A percentile compares a stretch with the other conserved stretches of the same genome.
Evolutionary conservation across 352 stramenopile species (phyloP).

Genomic region (Globisporangium paddicum): DNA sequence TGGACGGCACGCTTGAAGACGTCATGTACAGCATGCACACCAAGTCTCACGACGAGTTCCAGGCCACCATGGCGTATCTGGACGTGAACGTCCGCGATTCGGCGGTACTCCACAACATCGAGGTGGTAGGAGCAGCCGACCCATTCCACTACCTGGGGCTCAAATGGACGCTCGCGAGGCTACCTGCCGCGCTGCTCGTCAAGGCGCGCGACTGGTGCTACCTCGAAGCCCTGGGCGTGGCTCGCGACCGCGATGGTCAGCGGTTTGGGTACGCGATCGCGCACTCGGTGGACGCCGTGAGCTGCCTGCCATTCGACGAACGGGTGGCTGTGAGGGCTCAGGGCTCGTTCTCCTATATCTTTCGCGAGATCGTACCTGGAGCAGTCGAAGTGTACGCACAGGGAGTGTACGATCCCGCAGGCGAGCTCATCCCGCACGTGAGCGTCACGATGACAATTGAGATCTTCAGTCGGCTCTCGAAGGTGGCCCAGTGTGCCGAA

Average conservation of each 20-base stretch:
- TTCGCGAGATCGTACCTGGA: conserved; percentile 26
- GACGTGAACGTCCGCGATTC: conserved; percentile 26
- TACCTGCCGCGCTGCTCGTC: conserved; percentile 15
- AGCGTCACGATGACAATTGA: conserved; percentile 21
- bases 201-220: conserved; percentile 19
- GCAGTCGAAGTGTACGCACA: conserved; percentile 36
- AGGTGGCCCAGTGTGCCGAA: conserved; percentile 29
- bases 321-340: conserved; percentile 22
- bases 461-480: conserved; percentile 26
- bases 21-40: conserved; percentile 38
- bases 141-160: conserved; percentile 40
- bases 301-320: conserved; percentile 29
- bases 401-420: conserved; percentile 34
- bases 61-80: conserved; percentile 26
- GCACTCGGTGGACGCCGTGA: conserved; percentile 34
- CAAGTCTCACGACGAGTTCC: conserved; percentile 27
- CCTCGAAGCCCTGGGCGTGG: conserved; percentile 38
- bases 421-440: conserved; percentile 25
- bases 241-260: conserved; percentile 18
- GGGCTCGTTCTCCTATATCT: conserved; percentile 24
- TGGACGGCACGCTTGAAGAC: conserved; percentile 43
- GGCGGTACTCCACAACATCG: conserved; percentile 30
- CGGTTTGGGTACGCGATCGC: conserved; percentile 35
- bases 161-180: conserved; percentile 41
- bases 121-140: conserved; percentile 22